A percentile compares a stretch with the other conserved stretches of the same genome.
phyloP scores from a whole-genome alignment of 2,329 filamentous ascomycete species.

The Moelleriella libera region DNA sequence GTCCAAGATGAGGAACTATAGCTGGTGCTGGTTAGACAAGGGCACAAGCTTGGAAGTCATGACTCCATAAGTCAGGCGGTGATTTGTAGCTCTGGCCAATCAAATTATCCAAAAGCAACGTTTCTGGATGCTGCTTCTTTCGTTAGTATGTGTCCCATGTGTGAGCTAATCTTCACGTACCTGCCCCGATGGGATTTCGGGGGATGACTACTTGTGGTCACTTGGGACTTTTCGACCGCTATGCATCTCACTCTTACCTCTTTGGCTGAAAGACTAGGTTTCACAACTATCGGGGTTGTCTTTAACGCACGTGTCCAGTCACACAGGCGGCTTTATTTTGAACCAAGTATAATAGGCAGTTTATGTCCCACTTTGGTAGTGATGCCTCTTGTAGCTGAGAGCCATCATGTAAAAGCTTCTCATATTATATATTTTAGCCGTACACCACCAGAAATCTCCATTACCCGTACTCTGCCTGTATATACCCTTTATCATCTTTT shows the following conservation, averaged over 20 bases:
- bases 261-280: not conserved
- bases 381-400: not conserved
- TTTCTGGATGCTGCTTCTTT: too few species aligned
- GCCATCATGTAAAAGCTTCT: not conserved
- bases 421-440: not conserved
- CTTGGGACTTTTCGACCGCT: too few species aligned
- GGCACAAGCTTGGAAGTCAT: constrained; percentile 4
- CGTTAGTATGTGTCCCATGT: too few species aligned
- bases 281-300: not conserved
- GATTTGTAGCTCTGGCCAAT: not conserved
- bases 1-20: not conserved
- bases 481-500: not conserved
- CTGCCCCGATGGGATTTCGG: too few species aligned
- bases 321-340: not conserved
- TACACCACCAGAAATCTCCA: too few species aligned
- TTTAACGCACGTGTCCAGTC: not conserved
- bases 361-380: not conserved
- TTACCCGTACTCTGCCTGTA: not conserved
- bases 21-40: not conserved
- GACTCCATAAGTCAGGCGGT: constrained; percentile 1
- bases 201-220: too few species aligned
- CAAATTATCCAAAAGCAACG: not conserved
- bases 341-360: constrained; percentile 1
- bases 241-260: too few species aligned
- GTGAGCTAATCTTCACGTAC: too few species aligned